A percentile compares a stretch with the other conserved stretches of the same genome.
phyloP scores from a whole-genome alignment of 768 basidiomycete genomes.

The Termitomyces sp. region DNA sequence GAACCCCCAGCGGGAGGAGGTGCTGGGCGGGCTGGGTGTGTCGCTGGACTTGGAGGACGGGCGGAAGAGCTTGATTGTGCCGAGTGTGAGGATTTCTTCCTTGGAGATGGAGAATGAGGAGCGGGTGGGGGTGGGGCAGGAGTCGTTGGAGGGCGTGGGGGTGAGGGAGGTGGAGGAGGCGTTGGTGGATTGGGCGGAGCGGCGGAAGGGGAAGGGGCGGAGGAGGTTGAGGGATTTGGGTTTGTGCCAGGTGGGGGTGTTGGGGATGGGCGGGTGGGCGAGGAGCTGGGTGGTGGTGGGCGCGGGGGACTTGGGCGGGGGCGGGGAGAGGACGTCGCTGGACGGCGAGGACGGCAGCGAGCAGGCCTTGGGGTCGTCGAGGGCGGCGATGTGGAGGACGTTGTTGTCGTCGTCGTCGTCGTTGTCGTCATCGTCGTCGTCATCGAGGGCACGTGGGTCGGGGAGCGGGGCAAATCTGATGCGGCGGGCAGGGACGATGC shows the following conservation, averaged over 20 bases:
- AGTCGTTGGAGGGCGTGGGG: conserved; percentile 34
- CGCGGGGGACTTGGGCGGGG: conserved; percentile 12
- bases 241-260: conserved; percentile 25
- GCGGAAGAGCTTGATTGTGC: background rate
- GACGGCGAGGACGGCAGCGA: background rate
- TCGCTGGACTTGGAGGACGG: background rate
- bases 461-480: conserved; percentile 89
- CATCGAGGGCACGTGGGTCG: conserved; percentile 54
- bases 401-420: conserved; percentile 3
- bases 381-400: background rate
- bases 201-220: conserved; percentile 16
- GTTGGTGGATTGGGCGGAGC: too few relatives aligned
- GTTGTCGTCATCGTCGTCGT: conserved; percentile 37
- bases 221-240: conserved; percentile 18
- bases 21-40: background rate
- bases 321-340: background rate
- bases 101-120: conserved; percentile 36
- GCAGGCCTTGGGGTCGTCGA: conserved; percentile 7
- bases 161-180: conserved; percentile 30
- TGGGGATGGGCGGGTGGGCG: conserved; percentile 14
- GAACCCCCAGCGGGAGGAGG: background rate
- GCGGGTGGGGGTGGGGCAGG: conserved; percentile 22
- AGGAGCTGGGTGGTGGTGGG: conserved; percentile 25
- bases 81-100: conserved; percentile 4
- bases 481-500: conserved; percentile 16